A percentile compares a stretch with the other conserved stretches of the same genome.
phyloP scores from a whole-genome alignment of 345 rosid species.

The Camelina hispida region DNA sequence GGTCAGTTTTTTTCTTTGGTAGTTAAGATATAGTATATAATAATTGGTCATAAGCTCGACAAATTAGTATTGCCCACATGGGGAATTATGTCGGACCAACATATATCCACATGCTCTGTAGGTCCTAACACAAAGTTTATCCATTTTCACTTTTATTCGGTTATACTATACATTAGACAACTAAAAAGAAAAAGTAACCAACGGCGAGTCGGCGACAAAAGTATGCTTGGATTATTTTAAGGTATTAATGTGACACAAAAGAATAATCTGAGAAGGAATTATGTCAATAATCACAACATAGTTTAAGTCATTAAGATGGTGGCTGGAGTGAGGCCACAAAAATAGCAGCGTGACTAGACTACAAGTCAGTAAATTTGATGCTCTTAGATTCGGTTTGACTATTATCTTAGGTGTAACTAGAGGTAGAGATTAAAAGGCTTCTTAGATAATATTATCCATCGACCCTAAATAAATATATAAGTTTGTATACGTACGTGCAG shows the following conservation, averaged over 20 bases:
- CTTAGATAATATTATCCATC: slow-evolving; percentile 15
- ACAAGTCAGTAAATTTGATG: slow-evolving; percentile 40
- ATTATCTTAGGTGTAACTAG: slow-evolving; percentile 32
- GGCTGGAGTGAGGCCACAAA: slow-evolving; percentile 34
- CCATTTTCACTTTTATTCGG: slow-evolving; percentile 33
- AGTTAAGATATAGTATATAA: slow-evolving; percentile 11
- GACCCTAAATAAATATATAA: neutral
- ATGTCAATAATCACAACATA: slow-evolving; percentile 25
- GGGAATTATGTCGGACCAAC: slow-evolving; percentile 30
- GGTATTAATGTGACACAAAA: neutral
- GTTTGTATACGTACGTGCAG: neutral
- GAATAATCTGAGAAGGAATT: slow-evolving; percentile 38
- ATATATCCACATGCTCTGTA: slow-evolving; percentile 40
- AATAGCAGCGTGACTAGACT: slow-evolving; percentile 40
- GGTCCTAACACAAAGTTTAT: slow-evolving; percentile 39
- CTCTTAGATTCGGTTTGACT: slow-evolving; percentile 36
- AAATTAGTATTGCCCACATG: slow-evolving; percentile 37
- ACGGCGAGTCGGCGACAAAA: slow-evolving; percentile 34
- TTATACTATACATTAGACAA: slow-evolving; percentile 22
- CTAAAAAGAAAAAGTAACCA: slow-evolving; percentile 39
- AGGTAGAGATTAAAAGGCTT: slow-evolving; percentile 35
- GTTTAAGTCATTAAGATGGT: slow-evolving; percentile 4
- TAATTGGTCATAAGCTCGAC: slow-evolving; percentile 28
- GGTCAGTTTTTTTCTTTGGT: neutral
- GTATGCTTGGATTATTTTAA: slow-evolving; percentile 31